Percentiles rank a stretch among this genome's conserved stretches.
These are phyloP conservation scores for Skeletonema menzelii DNA, from an alignment of 108 stramenopile genomes.

Conservation along the genomic window DNA sequence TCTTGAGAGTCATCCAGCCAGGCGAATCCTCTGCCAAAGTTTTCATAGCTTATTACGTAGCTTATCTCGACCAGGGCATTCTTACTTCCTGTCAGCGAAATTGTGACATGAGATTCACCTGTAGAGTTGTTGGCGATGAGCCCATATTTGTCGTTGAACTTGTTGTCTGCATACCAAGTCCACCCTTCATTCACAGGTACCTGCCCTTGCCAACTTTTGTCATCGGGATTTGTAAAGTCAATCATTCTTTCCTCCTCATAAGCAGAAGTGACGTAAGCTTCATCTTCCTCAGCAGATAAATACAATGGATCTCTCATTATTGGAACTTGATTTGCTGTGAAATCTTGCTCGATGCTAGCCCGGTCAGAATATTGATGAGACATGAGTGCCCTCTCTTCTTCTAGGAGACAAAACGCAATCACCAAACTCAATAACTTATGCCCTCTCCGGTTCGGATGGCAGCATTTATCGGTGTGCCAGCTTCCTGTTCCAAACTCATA, in stretches of 20 bases:
- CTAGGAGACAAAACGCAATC: slow-evolving; percentile 27
- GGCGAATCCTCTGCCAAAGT: slow-evolving; percentile 33
- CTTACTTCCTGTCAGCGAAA: slow-evolving; percentile 27
- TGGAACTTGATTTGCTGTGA: slow-evolving; percentile 11
- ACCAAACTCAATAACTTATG: slow-evolving; percentile 28
- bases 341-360: slow-evolving; percentile 29
- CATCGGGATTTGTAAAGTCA: slow-evolving; percentile 37
- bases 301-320: slow-evolving; percentile 35
- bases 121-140: slow-evolving; percentile 14
- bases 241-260: background rate
- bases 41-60: slow-evolving; percentile 36
- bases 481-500: slow-evolving; percentile 18
- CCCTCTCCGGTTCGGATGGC: slow-evolving; percentile 18
- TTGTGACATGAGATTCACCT: slow-evolving; percentile 30
- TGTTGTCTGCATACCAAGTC: slow-evolving; percentile 39
- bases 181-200: slow-evolving; percentile 20
- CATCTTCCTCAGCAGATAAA: slow-evolving; percentile 32
- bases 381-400: slow-evolving; percentile 31
- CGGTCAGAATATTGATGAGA: background rate
- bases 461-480: slow-evolving; percentile 34
- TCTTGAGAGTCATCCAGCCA: slow-evolving; percentile 21
- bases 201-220: slow-evolving; percentile 17
- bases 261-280: slow-evolving; percentile 11
- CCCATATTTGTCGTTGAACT: slow-evolving; percentile 42
- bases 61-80: slow-evolving; percentile 30